phyloP scores from a whole-genome alignment of 1,284 basidiomycete species.

The Ustilago crameri region DNA sequence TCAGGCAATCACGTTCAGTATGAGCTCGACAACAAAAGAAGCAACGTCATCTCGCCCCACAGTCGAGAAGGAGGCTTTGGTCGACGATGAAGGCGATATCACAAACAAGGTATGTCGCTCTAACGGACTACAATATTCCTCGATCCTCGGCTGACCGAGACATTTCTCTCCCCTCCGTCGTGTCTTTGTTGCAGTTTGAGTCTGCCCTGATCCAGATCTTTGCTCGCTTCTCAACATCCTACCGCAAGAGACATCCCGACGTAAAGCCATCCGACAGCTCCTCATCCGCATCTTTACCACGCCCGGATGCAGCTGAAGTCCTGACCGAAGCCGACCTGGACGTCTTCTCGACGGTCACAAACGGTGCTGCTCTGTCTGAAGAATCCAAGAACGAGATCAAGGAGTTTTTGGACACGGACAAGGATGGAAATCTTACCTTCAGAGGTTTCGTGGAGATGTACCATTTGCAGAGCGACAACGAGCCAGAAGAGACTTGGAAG shows the following conservation, averaged over 20 bases:
- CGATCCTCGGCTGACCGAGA: background rate
- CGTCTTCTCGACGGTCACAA: conserved; percentile 44
- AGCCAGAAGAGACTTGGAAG: conserved; percentile 56
- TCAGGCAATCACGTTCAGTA: background rate
- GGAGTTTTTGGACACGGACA: conserved; percentile 53
- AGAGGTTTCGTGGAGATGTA: conserved; percentile 54
- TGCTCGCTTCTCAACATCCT: conserved; percentile 41
- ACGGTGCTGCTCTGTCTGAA: conserved; percentile 35
- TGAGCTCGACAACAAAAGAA: conserved; percentile 8
- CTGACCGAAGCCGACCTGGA: conserved; percentile 50
- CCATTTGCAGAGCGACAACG: conserved; percentile 54
- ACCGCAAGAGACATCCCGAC: conserved; percentile 11
- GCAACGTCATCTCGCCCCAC: background rate
- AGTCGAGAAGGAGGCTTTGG: conserved; percentile 20
- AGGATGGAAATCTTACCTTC: conserved; percentile 46
- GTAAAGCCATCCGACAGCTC: conserved; percentile 11
- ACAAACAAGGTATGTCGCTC: conserved; percentile 22
- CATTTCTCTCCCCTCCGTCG: no score
- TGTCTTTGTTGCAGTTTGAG: conserved; percentile 26
- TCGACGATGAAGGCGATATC: conserved; percentile 50
- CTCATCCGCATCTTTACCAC: conserved; percentile 9
- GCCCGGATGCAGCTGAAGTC: conserved; percentile 16
- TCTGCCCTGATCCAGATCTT: conserved; percentile 37
- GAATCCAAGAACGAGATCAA: conserved; percentile 57
- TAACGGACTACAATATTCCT: no score